Evolutionary conservation across 139 green algal species (phyloP), one percentile per base, ranked within the genome.

Genomic region (Coelastrella sp.): DNA sequence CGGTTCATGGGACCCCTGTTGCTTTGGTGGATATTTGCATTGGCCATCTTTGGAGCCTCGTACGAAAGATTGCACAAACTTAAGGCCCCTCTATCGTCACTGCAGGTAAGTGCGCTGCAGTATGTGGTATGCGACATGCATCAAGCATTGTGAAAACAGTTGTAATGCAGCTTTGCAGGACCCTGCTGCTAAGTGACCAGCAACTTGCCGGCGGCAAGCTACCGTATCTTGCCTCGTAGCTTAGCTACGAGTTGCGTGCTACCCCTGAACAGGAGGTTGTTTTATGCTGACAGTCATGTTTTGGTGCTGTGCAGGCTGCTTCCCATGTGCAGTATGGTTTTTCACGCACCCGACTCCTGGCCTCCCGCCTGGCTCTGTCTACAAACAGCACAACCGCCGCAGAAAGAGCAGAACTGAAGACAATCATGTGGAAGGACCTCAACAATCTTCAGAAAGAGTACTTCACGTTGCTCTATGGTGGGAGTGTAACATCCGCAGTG

Each of bases 301-400:
- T n/a, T n/a, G n/a, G n/a, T n/a, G n/a, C n/a, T n/a, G n/a, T n/a
- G n/a, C n/a, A 82, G 75, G 48, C 35, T 59, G 86, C 69, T 7
- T 76, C 86, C 1, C 75, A 80, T 17, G 87, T 90, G 34, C 53
- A 82, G 75, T 82, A 51, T 53, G 7, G 50, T 2, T 59, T 88
- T 27, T 79, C 76, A 1, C 87, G 87, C 11, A 50, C 81, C 8
- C 77, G 75, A n/a, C n/a, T n/a, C n/a, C n/a, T n/a, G n/a, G n/a
- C n/a, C n/a, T n/a, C n/a, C n/a, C n/a, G n/a, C n/a, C n/a, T n/a
- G n/a, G n/a, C n/a, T 15, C 23, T 69, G 51, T 11, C 71, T n/a
- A 35, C 75, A 30, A 69, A 82, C 35, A 38, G 38, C 4, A 40
- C 71, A 2, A 53, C n/a, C 21, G 41, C 13, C 17, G 25, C 35